Evolutionary conservation across 1,284 basidiomycete genomes (phyloP).

Genomic region (Rhodotorula sp.): DNA sequence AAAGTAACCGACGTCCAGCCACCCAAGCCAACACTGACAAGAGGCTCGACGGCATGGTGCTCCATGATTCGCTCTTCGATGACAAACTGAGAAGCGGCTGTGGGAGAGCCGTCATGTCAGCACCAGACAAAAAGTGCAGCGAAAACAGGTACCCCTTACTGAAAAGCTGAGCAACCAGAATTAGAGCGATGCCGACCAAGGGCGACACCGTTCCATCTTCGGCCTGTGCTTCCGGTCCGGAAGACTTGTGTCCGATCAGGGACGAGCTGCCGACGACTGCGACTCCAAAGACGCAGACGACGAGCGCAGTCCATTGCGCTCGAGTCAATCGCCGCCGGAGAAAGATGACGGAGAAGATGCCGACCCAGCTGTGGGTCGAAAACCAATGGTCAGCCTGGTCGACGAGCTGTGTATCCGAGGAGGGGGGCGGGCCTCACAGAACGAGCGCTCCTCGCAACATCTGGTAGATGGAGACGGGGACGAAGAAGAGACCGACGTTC

Average conservation of each 20-base stretch:
- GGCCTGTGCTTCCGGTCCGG: conserved; percentile 58
- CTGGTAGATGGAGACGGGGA: conserved; percentile 87
- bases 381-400: neutral
- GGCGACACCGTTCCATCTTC: conserved; percentile 37
- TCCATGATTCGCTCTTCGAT: conserved; percentile 94
- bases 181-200: conserved; percentile 71
- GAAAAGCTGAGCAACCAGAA: conserved; percentile 95
- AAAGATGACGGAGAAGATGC: conserved; percentile 86
- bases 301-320: conserved; percentile 75
- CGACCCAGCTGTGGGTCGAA: conserved; percentile 67
- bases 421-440: conserved; percentile 73
- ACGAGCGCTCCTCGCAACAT: conserved; percentile 97
- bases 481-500: conserved; percentile 49
- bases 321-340: conserved; percentile 66
- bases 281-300: conserved; percentile 87
- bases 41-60: conserved; percentile 80
- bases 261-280: conserved; percentile 88
- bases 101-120: neutral
- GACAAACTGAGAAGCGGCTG: conserved; percentile 84
- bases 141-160: neutral
- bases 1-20: neutral
- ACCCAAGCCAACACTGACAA: conserved; percentile 51
- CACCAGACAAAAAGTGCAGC: too few species aligned
- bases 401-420: neutral
- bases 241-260: conserved; percentile 65